A percentile compares a stretch with the other conserved stretches of the same genome.
Conservation (phyloP, 2,329 filamentous ascomycete genomes). For the Xylaria sp. region DNA sequence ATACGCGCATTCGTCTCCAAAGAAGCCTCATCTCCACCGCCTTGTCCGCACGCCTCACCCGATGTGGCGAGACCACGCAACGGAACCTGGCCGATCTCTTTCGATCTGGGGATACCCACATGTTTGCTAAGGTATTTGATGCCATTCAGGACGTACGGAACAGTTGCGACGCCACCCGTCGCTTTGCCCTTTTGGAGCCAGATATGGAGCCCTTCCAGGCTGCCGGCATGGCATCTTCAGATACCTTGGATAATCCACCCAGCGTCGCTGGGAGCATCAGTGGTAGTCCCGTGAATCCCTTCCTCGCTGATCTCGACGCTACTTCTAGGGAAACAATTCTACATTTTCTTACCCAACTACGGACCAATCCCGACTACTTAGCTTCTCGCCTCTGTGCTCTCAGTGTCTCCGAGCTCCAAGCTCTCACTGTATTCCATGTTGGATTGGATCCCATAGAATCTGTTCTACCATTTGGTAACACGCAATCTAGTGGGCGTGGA, state of each 20-base stretch:
- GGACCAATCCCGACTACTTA: slow-evolving; percentile 88
- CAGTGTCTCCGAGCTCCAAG: slow-evolving; percentile 78
- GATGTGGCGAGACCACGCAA: slow-evolving; percentile 79
- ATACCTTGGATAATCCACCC: slow-evolving; percentile 62
- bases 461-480: slow-evolving; percentile 67
- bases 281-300: slow-evolving; percentile 60
- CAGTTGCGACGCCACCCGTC: slow-evolving; percentile 77
- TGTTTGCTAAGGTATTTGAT: slow-evolving; percentile 79
- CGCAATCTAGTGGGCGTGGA: slow-evolving; percentile 56
- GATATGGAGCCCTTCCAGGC: slow-evolving; percentile 74
- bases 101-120: slow-evolving; percentile 80
- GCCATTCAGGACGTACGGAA: slow-evolving; percentile 82
- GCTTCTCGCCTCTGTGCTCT: slow-evolving; percentile 83
- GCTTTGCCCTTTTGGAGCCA: slow-evolving; percentile 76
- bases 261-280: slow-evolving; percentile 54
- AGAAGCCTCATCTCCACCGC: slow-evolving; percentile 79
- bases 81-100: slow-evolving; percentile 82
- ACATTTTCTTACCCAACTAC: slow-evolving; percentile 81
- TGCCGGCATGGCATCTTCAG: slow-evolving; percentile 60
- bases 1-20: slow-evolving; percentile 78
- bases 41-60: slow-evolving; percentile 77
- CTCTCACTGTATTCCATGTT: slow-evolving; percentile 82
- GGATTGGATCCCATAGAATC: slow-evolving; percentile 85
- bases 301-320: slow-evolving; percentile 78
- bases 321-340: slow-evolving; percentile 80